Conservation (phyloP, 2,329 filamentous ascomycete species). For the Colletotrichum sp. region DNA sequence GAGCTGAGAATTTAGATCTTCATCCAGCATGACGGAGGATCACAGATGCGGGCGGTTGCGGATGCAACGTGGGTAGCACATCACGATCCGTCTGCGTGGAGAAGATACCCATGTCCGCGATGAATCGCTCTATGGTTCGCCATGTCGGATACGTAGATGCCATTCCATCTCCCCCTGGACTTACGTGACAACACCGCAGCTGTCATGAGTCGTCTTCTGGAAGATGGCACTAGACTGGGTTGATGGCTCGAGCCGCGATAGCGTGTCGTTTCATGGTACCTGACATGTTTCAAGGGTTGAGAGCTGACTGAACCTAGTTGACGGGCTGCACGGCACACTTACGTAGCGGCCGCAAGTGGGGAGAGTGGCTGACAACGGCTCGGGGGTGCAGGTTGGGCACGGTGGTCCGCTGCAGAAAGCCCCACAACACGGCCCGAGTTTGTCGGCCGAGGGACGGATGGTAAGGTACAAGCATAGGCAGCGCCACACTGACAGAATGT, state of each 20-base stretch:
- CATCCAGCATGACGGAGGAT: background rate
- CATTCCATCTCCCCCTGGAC: background rate
- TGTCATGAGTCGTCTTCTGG: background rate
- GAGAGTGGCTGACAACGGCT: background rate
- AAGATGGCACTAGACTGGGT: background rate
- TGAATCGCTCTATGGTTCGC: background rate
- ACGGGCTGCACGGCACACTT: background rate
- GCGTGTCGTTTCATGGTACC: conserved; percentile 6
- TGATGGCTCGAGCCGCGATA: background rate
- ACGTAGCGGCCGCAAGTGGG: background rate
- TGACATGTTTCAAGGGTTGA: conserved; percentile 17
- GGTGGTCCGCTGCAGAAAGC: background rate
- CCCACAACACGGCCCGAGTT: background rate
- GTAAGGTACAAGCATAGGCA: background rate
- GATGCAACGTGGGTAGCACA: background rate
- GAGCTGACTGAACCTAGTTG: background rate
- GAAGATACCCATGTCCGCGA: background rate
- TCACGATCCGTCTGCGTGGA: background rate
- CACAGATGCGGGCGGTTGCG: background rate
- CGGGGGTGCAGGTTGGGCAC: background rate
- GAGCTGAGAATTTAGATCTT: background rate
- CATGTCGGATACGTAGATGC: background rate
- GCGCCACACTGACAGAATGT: background rate
- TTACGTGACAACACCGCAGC: background rate
- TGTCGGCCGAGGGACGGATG: background rate